Evolutionary conservation across 768 basidiomycete genomes (phyloP), one percentile per base, ranked within the genome.

Genomic region (Xerocomus potaroensis): DNA sequence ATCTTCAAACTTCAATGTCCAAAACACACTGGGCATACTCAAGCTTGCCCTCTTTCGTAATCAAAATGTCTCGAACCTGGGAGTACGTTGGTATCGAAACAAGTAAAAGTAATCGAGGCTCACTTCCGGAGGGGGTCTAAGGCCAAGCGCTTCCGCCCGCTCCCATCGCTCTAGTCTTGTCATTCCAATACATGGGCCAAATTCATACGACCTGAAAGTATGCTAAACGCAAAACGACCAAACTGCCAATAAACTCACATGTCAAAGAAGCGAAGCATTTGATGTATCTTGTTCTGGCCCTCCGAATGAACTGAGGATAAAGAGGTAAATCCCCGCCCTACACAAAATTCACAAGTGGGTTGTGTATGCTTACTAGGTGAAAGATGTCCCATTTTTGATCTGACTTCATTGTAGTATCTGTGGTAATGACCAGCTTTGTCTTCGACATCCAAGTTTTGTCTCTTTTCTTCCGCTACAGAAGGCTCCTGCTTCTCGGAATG

Each of bases 151-250:
- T 22, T 82, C 64, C 0, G 94, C 94, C 40, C 93, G 75, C 59
- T 93, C 79, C 91, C 92, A 97, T 31, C 94, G 74, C 51, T 93
- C 81, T 12, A 95, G 67, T 23, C 93, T 80, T n/a, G 81, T 78
- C 44, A 90, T 75, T 0, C 89, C 87, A 18, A 84, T 69, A 53
- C 84, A 89, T 3, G 89, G 90, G 0, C 90, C 91, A 59, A 82
- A 93, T 53, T 88, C 80, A 47, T 84, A 85, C 2, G 82, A 78
- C 61, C 87, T 89, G 39, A 8, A 21, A 12, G 18, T n/a, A 43
- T 10, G 11, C 47, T 60, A 38, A 53, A 37, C 18, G 46, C 35
- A 16, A 27, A 31, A 10, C 10, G n/a, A 30, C 18, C 3, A 21
- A 22, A 27, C 39, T 5, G n/a, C 16, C 33, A 6, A 21, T 32